These are phyloP conservation scores for Akanthomyces uredinophilus DNA, from an alignment of 2,329 filamentous ascomycete species.

Conservation along the genomic window DNA sequence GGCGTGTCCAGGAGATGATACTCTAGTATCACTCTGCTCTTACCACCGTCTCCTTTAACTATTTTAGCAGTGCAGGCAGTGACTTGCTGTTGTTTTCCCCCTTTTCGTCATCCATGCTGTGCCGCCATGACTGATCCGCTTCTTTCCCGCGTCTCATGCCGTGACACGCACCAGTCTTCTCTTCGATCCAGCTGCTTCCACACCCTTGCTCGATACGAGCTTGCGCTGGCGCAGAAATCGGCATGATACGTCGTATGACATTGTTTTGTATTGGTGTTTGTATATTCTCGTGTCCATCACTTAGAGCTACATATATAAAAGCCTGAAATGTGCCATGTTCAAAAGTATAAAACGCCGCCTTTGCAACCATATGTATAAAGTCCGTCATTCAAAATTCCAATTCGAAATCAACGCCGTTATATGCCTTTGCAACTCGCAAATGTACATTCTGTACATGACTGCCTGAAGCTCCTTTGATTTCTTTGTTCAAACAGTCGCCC, in stretches of 20 bases:
- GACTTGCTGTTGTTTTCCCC: no score
- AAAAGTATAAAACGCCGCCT: slow-evolving; percentile 4
- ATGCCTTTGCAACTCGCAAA: not conserved
- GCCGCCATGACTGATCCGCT: no score
- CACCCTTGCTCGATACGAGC: not conserved
- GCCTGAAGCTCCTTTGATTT: not conserved
- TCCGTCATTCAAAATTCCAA: no score
- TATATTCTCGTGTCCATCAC: not conserved
- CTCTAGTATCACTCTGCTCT: no score
- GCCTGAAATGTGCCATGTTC: not conserved
- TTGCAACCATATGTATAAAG: not conserved
- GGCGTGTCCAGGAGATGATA: no score
- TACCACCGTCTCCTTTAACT: no score
- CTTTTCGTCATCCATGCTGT: no score
- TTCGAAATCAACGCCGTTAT: not conserved
- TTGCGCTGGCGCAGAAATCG: not conserved
- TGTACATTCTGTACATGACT: not conserved
- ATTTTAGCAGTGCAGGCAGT: no score
- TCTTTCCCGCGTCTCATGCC: no score
- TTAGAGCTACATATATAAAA: not conserved
- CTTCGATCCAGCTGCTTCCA: not conserved
- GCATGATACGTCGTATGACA: not conserved
- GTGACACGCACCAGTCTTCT: no score
- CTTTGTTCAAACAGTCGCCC: not conserved
- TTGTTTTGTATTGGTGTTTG: not conserved